Evolutionary conservation across 176 grass and related monocot genomes (phyloP), one percentile per base, ranked within the genome.

Genomic region (Oryza coarctata): DNA sequence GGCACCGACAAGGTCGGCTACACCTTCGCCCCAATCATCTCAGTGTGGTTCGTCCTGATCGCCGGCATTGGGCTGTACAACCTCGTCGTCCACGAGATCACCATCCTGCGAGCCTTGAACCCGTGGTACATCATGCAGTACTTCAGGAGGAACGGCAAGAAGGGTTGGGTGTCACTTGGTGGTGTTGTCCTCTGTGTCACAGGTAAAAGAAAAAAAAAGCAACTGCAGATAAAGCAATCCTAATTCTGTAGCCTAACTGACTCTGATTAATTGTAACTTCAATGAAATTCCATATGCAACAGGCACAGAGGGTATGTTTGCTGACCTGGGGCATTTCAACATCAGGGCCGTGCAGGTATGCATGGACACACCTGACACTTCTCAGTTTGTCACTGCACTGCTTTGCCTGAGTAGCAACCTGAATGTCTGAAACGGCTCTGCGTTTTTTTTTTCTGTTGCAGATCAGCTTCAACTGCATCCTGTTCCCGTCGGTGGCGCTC

Each of bases 1-100:
- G 94, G 94, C 12, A 94, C 94, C 0, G 87, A 97, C 68, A 94
- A 97, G 79, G 94, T 97, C 7, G 94, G 94, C 3, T 94, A 97
- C 86, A 81, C 86, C 27, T 97, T 97, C 49, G 94, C 94, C 12
- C 94, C 92, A 1, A 60, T 87, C 68, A 94, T 97, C 75, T 82
- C 85, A 6, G 43, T 90, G 52, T 97, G 94, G 94, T 94, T 87
- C 81, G 0, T 97, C 12, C 74, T 90, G 26, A 94, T 92, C 7
- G 92, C 84, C 5, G 82, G 67, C 2, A 84, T 92, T 7, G 90
- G 94, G 22, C 18, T 94, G n/a, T 89, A 79, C 70, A 97, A 97
- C 65, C 71, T 94, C 4, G 63, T 89, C 11, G 33, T 20, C 6
- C 78, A 97, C 8, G 94, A 97, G 15, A 49, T 89, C 9, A 73